Evolutionary conservation across 2,329 filamentous ascomycete genomes (phyloP).

Genomic region (Aureobasidium sp.): DNA sequence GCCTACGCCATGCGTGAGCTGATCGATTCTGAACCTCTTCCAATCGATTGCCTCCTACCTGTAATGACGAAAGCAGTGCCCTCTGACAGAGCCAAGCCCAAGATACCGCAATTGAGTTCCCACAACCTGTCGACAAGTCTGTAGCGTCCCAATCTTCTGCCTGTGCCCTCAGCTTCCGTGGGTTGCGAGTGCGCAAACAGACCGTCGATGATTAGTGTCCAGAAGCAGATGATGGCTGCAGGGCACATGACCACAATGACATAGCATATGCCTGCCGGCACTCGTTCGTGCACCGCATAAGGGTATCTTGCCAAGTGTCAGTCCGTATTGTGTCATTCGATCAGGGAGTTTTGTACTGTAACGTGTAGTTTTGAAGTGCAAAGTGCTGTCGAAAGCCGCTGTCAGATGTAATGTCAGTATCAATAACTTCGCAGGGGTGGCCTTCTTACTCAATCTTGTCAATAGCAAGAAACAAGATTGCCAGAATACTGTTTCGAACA

Average conservation of each 20-base stretch:
- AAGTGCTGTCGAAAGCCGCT: slow-evolving; percentile 51
- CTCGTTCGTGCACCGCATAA: slow-evolving; percentile 49
- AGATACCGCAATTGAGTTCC: slow-evolving; percentile 55
- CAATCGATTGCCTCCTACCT: slow-evolving; percentile 23
- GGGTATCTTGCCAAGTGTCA: slow-evolving; percentile 26
- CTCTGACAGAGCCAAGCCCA: slow-evolving; percentile 50
- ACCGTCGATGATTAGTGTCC: slow-evolving; percentile 53
- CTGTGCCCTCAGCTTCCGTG: slow-evolving; percentile 23
- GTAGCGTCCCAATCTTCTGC: slow-evolving; percentile 40
- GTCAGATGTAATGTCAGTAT: not conserved
- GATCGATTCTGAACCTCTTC: not conserved
- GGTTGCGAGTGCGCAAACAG: slow-evolving; percentile 46
- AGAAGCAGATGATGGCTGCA: slow-evolving; percentile 45
- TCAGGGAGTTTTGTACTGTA: slow-evolving; percentile 43
- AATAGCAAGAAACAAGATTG: slow-evolving; percentile 46
- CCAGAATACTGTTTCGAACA: slow-evolving; percentile 38
- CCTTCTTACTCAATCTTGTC: slow-evolving; percentile 41
- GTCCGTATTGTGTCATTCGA: not conserved
- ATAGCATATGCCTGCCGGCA: slow-evolving; percentile 45
- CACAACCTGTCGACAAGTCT: slow-evolving; percentile 51
- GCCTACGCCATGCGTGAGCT: slow-evolving; percentile 22
- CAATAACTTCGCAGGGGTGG: not conserved
- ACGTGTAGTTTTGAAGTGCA: slow-evolving; percentile 48
- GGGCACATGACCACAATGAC: slow-evolving; percentile 46
- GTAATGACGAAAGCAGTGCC: slow-evolving; percentile 52